phyloP scores from a whole-genome alignment of 2,329 filamentous ascomycete species.

The Fusarium zealandicum region DNA sequence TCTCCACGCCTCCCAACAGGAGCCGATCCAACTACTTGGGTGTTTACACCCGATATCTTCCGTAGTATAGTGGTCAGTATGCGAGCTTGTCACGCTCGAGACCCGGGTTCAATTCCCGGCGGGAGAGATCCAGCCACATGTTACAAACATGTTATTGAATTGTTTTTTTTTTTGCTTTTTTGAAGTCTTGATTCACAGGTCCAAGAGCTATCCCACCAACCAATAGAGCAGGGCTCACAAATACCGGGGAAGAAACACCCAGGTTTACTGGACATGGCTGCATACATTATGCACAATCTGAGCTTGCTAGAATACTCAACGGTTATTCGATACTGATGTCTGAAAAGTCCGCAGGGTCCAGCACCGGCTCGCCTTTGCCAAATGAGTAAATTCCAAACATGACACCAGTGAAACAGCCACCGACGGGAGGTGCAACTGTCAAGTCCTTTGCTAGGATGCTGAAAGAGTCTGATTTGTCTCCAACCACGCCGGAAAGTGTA shows the following conservation, averaged over 20 bases:
- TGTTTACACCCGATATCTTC: slow-evolving; percentile 19
- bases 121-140: slow-evolving; percentile 38
- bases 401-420: slow-evolving; percentile 32
- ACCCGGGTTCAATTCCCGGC: slow-evolving; percentile 40
- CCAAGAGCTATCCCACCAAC: no score
- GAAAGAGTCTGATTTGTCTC: neutral
- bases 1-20: neutral
- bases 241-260: no score
- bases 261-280: no score
- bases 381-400: slow-evolving; percentile 38
- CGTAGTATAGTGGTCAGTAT: slow-evolving; percentile 38
- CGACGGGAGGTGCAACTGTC: slow-evolving; percentile 26
- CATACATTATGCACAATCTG: no score
- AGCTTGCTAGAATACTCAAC: neutral
- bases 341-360: slow-evolving; percentile 31
- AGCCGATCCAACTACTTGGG: slow-evolving; percentile 30
- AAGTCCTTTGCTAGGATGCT: slow-evolving; percentile 6
- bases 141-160: slow-evolving; percentile 20
- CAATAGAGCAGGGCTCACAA: no score
- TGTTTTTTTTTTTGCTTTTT: slow-evolving; percentile 11
- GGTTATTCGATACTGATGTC: slow-evolving; percentile 2
- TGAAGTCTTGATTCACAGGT: neutral
- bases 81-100: slow-evolving; percentile 31
- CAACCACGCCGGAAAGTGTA: neutral
- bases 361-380: slow-evolving; percentile 29